Base-by-base conservation (phyloP, 441 rosid species). In the Raphanus hybrid region DNA sequence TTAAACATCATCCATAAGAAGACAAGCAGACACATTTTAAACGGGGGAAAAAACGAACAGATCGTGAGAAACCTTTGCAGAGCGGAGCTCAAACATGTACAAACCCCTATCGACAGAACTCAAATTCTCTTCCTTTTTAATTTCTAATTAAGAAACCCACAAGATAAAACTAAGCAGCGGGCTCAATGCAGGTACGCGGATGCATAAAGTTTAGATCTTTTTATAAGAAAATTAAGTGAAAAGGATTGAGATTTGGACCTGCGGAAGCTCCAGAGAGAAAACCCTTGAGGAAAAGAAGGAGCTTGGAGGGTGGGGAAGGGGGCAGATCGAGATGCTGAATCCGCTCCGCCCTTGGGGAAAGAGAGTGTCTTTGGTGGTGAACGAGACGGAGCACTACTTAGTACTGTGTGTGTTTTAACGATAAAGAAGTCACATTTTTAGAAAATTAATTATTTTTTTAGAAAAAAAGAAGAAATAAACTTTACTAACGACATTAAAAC, bases 311-410 rank as follows among this genome's bases (percentile, higher is more conserved):
- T 11, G 34, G 34, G 34, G 5, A 29, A 5, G 52, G 48, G 48
- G 48, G 57, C 68, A 79, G 86, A 60, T 81, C 81, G 77, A 43
- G 79, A 75, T 35, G 78, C 50, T 69, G 79, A 75, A 58, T 48
- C 54, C 15, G 54, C 74, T 63, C 69, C 78, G 75, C 72, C 50
- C 57, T 79, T 57, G 75, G 70, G 75, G 76, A 75, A 70, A 70
- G 79, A 79, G 79, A 75, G 34, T 29, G 69, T 5, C 70, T 70
- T 34, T 48, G 73, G 6, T 64, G 61, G 77, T 63, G 70, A 74
- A 74, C 52, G 86, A 80, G 88, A 85, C 88, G 85, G 85, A 57
- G 41, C 64, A 48, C 77, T 78, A 80, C 54, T 48, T 29, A 23
- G 5, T 29, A 29, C 5, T 0, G 58, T 63, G 76, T 64, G 76